A percentile compares a stretch with the other conserved stretches of the same genome.
Conservation (phyloP, 179 eudicot species). For the Spergularia azorica region DNA sequence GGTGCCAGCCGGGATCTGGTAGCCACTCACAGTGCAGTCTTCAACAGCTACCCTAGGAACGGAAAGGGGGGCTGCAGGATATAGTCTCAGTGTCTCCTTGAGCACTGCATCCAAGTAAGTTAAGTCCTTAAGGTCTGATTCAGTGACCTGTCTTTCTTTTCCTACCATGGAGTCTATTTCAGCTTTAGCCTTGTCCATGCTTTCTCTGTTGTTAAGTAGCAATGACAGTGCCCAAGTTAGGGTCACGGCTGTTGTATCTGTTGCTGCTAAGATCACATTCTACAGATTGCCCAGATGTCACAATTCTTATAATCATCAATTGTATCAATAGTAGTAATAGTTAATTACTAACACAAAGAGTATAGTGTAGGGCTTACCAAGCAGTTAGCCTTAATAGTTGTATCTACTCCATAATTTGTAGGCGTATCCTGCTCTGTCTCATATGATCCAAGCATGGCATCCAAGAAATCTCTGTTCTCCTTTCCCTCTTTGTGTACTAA, state of each 20-base stretch:
- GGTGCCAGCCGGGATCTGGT: slow-evolving; percentile 20
- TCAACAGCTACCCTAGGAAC: background rate
- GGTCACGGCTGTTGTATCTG: slow-evolving; percentile 12
- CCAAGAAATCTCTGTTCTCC: slow-evolving; percentile 18
- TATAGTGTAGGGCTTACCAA: background rate
- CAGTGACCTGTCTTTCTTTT: background rate
- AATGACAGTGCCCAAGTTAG: slow-evolving; percentile 17
- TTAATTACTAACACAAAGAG: no score
- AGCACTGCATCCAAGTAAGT: background rate
- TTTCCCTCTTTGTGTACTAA: background rate
- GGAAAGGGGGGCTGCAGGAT: background rate
- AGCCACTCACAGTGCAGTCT: slow-evolving; percentile 15
- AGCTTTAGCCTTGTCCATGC: slow-evolving; percentile 8
- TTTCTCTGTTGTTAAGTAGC: slow-evolving; percentile 10
- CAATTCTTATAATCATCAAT: no score
- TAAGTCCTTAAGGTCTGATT: slow-evolving; percentile 9
- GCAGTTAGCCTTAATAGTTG: no score
- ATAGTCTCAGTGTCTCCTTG: background rate
- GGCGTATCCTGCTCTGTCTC: no score
- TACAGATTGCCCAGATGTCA: background rate
- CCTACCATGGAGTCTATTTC: slow-evolving; percentile 16
- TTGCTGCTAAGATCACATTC: slow-evolving; percentile 12
- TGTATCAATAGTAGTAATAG: no score
- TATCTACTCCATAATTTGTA: no score
- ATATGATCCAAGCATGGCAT: background rate